phyloP scores from a whole-genome alignment of 495 filamentous ascomycete genomes.

The Amniculicola lignicola region DNA sequence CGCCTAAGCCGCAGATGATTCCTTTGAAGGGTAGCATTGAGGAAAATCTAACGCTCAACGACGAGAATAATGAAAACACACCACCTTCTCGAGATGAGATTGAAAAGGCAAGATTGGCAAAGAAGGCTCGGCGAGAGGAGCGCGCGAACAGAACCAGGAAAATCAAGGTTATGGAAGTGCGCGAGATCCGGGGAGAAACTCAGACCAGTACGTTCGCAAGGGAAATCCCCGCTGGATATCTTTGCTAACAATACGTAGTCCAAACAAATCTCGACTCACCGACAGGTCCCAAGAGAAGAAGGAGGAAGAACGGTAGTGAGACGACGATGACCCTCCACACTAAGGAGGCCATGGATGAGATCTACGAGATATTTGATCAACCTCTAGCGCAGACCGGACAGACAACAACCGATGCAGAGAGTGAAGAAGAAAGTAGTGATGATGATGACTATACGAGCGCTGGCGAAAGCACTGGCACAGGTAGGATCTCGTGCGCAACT shows the following conservation, averaged over 20 bases:
- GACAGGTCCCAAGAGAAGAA: constrained; percentile 68
- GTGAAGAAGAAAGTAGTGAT: constrained; percentile 49
- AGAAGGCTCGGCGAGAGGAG: constrained; percentile 41
- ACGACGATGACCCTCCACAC: constrained; percentile 98
- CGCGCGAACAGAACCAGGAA: constrained; percentile 51
- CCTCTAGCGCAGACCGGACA: constrained; percentile 57
- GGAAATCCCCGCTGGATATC: background rate
- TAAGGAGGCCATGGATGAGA: constrained; percentile 90
- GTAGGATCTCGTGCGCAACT: constrained; percentile 56
- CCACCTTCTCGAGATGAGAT: constrained; percentile 34
- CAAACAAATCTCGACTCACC: constrained; percentile 91
- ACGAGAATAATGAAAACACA: constrained; percentile 44
- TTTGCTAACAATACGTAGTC: constrained; percentile 50
- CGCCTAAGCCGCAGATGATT: constrained; percentile 12
- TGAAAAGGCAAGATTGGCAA: constrained; percentile 34
- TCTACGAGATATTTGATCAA: constrained; percentile 94
- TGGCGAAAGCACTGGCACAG: constrained; percentile 77
- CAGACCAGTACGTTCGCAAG: constrained; percentile 67
- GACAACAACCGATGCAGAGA: constrained; percentile 38
- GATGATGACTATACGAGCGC: constrained; percentile 77
- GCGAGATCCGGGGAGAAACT: constrained; percentile 56
- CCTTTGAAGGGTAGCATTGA: constrained; percentile 23
- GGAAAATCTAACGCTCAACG: constrained; percentile 28
- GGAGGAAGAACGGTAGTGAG: constrained; percentile 61
- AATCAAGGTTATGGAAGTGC: constrained; percentile 73